A percentile compares a stretch with the other conserved stretches of the same genome.
These are phyloP conservation scores for Astrephomene gubernaculifera DNA, from an alignment of 139 green algal species.

Conservation along the genomic window DNA sequence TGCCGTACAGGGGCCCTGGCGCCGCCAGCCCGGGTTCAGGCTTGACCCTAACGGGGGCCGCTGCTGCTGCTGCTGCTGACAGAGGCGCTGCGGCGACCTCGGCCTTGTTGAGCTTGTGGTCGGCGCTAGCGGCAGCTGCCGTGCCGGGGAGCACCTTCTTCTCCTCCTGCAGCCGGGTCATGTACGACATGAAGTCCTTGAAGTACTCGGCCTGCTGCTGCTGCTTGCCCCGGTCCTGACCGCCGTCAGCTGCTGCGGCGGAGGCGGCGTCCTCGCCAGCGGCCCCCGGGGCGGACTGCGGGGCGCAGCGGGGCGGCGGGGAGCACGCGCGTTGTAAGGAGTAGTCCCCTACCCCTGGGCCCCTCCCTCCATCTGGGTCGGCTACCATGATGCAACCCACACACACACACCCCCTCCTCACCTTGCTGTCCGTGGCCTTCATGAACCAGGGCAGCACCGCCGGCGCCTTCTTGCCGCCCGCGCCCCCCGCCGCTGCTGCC, in stretches of 20 bases:
- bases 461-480: neutral
- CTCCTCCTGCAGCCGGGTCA: slow-evolving; percentile 25
- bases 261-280: neutral
- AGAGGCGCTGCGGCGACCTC: neutral
- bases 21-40: neutral
- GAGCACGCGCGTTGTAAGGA: neutral
- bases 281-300: neutral
- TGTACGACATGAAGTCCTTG: slow-evolving; percentile 24
- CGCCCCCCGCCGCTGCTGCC: neutral
- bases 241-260: neutral
- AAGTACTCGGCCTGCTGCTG: slow-evolving; percentile 34
- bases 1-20: neutral
- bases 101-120: neutral
- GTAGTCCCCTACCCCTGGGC: too few species aligned
- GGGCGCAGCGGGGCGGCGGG: neutral
- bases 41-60: neutral
- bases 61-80: neutral
- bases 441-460: slow-evolving; percentile 22
- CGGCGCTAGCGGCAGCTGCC: neutral
- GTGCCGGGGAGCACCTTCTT: neutral
- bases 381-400: neutral
- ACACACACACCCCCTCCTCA: neutral
- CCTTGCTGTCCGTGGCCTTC: slow-evolving; percentile 9
- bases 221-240: neutral
- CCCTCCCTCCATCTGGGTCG: neutral